Percentiles rank a stretch among this genome's conserved stretches.
These are phyloP conservation scores for Cubamyces lactineus DNA, from an alignment of 768 basidiomycete species.

Conservation along the genomic window DNA sequence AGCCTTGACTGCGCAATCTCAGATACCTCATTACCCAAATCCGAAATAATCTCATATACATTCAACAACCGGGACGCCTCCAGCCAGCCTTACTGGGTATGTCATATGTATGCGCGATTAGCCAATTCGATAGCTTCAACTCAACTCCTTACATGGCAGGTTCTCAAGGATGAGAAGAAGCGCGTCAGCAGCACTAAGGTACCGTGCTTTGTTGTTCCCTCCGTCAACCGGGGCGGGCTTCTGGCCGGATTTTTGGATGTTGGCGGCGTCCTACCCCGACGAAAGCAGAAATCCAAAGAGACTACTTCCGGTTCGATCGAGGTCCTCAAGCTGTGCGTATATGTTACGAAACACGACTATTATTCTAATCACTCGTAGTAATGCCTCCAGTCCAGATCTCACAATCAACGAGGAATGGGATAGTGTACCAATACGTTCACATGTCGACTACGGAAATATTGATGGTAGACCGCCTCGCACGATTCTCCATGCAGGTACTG, in stretches of 20 bases:
- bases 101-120: background rate
- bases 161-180: constrained; percentile 11
- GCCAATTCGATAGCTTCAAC: background rate
- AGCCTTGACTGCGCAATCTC: background rate
- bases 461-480: constrained; percentile 3
- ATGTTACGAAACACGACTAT: too few species aligned
- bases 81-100: constrained; percentile 46
- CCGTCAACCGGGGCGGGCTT: constrained; percentile 39
- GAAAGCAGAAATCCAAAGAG: constrained; percentile 40
- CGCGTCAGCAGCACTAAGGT: constrained; percentile 50
- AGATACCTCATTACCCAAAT: constrained; percentile 44
- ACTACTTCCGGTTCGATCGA: constrained; percentile 50
- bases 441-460: constrained; percentile 36
- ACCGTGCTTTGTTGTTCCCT: constrained; percentile 49
- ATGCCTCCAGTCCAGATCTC: constrained; percentile 51
- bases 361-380: too few species aligned
- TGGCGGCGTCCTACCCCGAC: constrained; percentile 44
- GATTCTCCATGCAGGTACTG: background rate
- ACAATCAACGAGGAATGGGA: constrained; percentile 56
- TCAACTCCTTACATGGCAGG: background rate
- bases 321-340: constrained; percentile 57
- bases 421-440: constrained; percentile 47
- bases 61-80: constrained; percentile 29
- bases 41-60: constrained; percentile 37
- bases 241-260: constrained; percentile 52